These are phyloP conservation scores for Hypoxylon sp. DNA, from an alignment of 2,329 filamentous ascomycete genomes.

Conservation along the genomic window DNA sequence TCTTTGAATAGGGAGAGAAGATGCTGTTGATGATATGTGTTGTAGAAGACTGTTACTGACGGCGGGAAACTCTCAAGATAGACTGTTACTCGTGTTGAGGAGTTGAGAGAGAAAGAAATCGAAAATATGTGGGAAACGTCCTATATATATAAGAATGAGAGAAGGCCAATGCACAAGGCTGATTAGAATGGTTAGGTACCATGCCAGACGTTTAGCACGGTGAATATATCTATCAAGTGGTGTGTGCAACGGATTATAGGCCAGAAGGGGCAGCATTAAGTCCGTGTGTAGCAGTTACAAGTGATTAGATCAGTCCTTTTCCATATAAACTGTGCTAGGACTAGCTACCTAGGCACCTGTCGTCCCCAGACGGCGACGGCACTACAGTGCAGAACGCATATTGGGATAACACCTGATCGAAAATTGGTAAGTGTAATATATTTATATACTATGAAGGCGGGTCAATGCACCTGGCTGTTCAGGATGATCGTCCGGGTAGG, in stretches of 20 bases:
- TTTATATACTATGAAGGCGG: background rate
- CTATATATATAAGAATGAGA: background rate
- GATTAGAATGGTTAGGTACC: background rate
- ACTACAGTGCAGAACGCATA: background rate
- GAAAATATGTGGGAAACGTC: background rate
- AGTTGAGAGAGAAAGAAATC: background rate
- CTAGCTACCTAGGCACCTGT: background rate
- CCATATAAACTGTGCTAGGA: background rate
- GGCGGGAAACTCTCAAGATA: background rate
- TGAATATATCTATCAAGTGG: background rate
- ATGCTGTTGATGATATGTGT: background rate
- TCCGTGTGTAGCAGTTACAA: background rate
- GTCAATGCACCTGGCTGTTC: background rate
- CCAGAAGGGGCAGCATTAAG: background rate
- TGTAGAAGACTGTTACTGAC: background rate
- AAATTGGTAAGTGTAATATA: background rate
- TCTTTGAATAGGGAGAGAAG: background rate
- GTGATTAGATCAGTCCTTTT: background rate
- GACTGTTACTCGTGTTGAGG: background rate
- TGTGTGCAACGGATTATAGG: background rate
- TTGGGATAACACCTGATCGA: background rate
- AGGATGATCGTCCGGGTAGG: background rate
- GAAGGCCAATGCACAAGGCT: background rate
- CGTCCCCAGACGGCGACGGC: background rate
- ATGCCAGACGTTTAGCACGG: background rate